Base-by-base conservation (phyloP, 495 filamentous ascomycete genomes). In the Thermothielavioides terrestris region DNA sequence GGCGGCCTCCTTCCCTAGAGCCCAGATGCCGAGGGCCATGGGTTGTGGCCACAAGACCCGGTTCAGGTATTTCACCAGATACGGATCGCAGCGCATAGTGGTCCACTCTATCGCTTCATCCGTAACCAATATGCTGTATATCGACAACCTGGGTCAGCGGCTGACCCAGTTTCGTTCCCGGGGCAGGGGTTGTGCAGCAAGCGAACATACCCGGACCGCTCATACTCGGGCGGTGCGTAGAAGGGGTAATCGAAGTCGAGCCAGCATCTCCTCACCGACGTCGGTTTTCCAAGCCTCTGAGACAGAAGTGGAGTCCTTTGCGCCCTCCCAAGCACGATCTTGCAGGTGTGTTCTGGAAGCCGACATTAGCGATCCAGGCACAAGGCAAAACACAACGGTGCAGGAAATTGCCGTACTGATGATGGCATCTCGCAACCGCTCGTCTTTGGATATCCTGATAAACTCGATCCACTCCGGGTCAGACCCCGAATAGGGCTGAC, bases 381-480 rank as follows among this genome's bases (percentile, higher is more conserved):
- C n/a, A n/a, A n/a, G n/a, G n/a, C n/a, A n/a, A n/a, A n/a, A n/a
- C n/a, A n/a, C n/a, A n/a, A n/a, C n/a, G n/a, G n/a, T n/a, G n/a
- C n/a, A n/a, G n/a, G n/a, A n/a, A n/a, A n/a, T n/a, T n/a, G n/a
- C n/a, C n/a, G n/a, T n/a, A n/a, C n/a, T n/a, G n/a, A n/a, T n/a
- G n/a, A n/a, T n/a, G n/a, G n/a, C n/a, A n/a, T n/a, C n/a, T n/a
- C n/a, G 53, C 45, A 73, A 66, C 25, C 74, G 55, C 17, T 54
- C 58, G 57, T 89, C 72, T 22, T 70, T 68, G 20, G 76, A 73
- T 18, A 86, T 66, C 31, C 73, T 76, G 17, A 78, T 56, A 52
- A 86, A 89, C 37, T 74, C 68, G 55, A 77, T 69, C 84, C 83
- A 89, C 61, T 89, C 86, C 3, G 85, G 83, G 59, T 86, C 81